phyloP scores from a whole-genome alignment of 768 basidiomycete species.

The Pleurotus djamor region DNA sequence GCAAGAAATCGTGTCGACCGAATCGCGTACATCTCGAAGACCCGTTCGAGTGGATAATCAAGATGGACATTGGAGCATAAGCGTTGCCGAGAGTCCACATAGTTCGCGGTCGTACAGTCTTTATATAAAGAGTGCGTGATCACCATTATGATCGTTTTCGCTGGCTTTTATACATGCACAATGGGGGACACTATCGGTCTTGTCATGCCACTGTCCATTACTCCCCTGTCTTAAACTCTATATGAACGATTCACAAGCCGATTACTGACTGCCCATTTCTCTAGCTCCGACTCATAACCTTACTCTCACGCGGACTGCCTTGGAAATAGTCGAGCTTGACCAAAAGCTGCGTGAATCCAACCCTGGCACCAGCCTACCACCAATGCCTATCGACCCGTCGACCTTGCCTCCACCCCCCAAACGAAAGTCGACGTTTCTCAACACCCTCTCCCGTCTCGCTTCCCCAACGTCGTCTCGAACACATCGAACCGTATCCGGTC shows the following conservation, averaged over 20 bases:
- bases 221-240: slow-evolving; percentile 1
- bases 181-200: not conserved
- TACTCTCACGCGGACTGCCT: slow-evolving; percentile 76
- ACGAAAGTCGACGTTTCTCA: slow-evolving; percentile 82
- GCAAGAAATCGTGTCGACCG: slow-evolving; percentile 40
- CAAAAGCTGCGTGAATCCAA: slow-evolving; percentile 70
- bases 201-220: not conserved
- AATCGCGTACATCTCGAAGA: slow-evolving; percentile 39
- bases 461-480: slow-evolving; percentile 64
- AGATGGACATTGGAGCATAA: slow-evolving; percentile 86
- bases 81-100: slow-evolving; percentile 83
- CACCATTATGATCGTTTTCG: too few relatives aligned
- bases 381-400: slow-evolving; percentile 58
- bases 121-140: slow-evolving; percentile 85
- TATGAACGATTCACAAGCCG: not conserved
- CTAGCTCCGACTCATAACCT: slow-evolving; percentile 88
- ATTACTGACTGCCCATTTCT: slow-evolving; percentile 18
- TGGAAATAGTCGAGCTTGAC: slow-evolving; percentile 82
- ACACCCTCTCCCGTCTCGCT: slow-evolving; percentile 81
- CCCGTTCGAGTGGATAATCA: slow-evolving; percentile 67
- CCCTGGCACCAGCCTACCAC: slow-evolving; percentile 54
- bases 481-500: slow-evolving; percentile 29
- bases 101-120: slow-evolving; percentile 73
- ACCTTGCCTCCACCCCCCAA: slow-evolving; percentile 52
- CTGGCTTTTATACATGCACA: too few relatives aligned